These are phyloP conservation scores for Globisporangium nodosum DNA, from an alignment of 352 stramenopile species.

Conservation along the genomic window DNA sequence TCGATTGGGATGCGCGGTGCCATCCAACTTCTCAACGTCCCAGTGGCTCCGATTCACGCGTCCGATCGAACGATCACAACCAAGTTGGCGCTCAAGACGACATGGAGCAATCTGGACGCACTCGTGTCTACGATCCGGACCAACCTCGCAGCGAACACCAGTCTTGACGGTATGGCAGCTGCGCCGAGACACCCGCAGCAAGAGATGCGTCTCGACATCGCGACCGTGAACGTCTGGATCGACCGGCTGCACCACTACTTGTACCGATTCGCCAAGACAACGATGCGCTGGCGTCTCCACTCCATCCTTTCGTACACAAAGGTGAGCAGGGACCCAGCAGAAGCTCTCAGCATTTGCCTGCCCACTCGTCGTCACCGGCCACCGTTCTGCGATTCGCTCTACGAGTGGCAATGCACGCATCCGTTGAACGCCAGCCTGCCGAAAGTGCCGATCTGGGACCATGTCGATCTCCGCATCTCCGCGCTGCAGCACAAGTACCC, in stretches of 20 bases:
- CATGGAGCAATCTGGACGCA: conserved; percentile 34
- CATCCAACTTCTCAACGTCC: conserved; percentile 20
- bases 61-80: background rate
- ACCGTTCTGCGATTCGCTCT: conserved; percentile 12
- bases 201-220: conserved; percentile 11
- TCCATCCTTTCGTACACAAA: conserved; percentile 13
- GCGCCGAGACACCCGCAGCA: background rate
- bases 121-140: conserved; percentile 15
- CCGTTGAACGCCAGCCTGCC: conserved; percentile 4
- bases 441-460: conserved; percentile 16
- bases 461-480: conserved; percentile 15
- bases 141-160: background rate
- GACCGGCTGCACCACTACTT: conserved; percentile 31
- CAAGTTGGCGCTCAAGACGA: conserved; percentile 16
- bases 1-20: conserved; percentile 24
- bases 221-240: conserved; percentile 20
- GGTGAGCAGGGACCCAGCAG: background rate
- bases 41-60: conserved; percentile 4
- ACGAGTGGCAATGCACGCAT: conserved; percentile 8
- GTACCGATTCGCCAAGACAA: conserved; percentile 6
- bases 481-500: conserved; percentile 11
- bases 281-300: conserved; percentile 18
- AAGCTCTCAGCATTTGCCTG: conserved; percentile 16
- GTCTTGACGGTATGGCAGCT: background rate
- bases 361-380: conserved; percentile 1